Percentiles rank a stretch among this genome's conserved stretches.
These are phyloP conservation scores for Astrothelium subdiscretum DNA, from an alignment of 495 filamentous ascomycete species.

Conservation along the genomic window DNA sequence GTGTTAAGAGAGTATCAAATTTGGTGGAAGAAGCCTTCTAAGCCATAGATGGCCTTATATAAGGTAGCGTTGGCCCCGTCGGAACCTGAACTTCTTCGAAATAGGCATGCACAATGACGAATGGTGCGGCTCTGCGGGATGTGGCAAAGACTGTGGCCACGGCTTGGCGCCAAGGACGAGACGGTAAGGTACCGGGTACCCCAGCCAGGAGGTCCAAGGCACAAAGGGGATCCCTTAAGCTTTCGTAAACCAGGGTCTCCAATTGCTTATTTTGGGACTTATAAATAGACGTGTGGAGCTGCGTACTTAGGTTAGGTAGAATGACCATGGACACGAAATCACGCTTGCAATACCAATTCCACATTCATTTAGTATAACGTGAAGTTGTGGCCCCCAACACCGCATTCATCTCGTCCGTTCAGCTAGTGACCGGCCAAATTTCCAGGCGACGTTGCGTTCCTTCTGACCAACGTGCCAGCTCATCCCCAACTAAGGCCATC, in stretches of 20 bases:
- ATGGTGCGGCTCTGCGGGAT: background rate
- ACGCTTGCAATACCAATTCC: background rate
- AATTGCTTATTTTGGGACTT: background rate
- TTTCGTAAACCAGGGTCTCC: background rate
- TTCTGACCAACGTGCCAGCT: conserved; percentile 2
- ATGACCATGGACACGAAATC: too few species aligned
- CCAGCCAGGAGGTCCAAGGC: background rate
- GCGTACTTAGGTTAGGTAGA: background rate
- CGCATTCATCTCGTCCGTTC: background rate
- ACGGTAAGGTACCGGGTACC: background rate
- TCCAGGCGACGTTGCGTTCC: conserved; percentile 2
- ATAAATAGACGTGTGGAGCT: background rate
- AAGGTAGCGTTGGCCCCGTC: too few species aligned
- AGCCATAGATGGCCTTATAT: too few species aligned
- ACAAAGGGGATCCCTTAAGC: background rate
- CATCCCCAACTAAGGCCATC: background rate
- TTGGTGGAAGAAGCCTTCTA: background rate
- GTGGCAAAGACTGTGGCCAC: background rate
- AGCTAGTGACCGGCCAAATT: background rate
- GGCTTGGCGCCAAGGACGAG: background rate
- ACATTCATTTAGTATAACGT: background rate
- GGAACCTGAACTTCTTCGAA: background rate
- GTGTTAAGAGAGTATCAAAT: background rate
- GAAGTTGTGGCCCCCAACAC: background rate
- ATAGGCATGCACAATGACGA: background rate